These are phyloP conservation scores for Entophlyctis luteolus DNA, from an alignment of 192 early-diverging fungal genomes.

Conservation along the genomic window DNA sequence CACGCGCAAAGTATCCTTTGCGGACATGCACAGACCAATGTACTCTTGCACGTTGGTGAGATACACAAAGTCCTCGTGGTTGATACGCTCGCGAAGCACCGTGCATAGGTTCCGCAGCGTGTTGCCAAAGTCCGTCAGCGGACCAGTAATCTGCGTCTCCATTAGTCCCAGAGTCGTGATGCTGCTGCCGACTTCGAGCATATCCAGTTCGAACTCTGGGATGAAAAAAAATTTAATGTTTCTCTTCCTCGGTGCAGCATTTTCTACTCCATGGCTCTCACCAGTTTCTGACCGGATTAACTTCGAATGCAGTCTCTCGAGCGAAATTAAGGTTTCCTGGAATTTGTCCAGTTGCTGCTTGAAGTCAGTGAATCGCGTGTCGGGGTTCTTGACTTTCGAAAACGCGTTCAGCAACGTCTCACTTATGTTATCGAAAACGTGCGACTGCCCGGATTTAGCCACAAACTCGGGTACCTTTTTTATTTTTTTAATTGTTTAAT, in stretches of 20 bases:
- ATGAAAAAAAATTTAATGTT: not conserved
- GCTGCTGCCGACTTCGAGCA: constrained; percentile 73
- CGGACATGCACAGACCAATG: constrained; percentile 72
- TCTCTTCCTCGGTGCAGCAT: too few species aligned
- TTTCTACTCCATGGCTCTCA: constrained; percentile 14
- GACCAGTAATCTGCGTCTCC: constrained; percentile 79
- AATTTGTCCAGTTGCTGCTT: constrained; percentile 76
- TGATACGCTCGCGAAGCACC: constrained; percentile 60
- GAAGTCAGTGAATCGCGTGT: constrained; percentile 80
- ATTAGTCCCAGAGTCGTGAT: constrained; percentile 72
- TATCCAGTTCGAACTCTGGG: constrained; percentile 71
- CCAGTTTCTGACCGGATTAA: constrained; percentile 65
- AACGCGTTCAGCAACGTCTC: constrained; percentile 87
- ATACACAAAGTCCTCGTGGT: constrained; percentile 65
- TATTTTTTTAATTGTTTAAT: too few species aligned
- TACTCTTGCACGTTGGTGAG: constrained; percentile 81
- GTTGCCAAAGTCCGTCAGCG: constrained; percentile 71
- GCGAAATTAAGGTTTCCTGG: constrained; percentile 78
- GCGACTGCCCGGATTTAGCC: constrained; percentile 24
- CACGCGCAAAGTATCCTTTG: constrained; percentile 72
- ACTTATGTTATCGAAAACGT: constrained; percentile 76
- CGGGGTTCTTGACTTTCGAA: constrained; percentile 82
- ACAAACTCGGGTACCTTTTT: constrained; percentile 21
- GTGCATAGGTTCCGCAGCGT: constrained; percentile 65
- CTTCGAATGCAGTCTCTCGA: constrained; percentile 75